Base-by-base conservation (phyloP, 352 stramenopile genomes). In the Phytophthora cactorum region DNA sequence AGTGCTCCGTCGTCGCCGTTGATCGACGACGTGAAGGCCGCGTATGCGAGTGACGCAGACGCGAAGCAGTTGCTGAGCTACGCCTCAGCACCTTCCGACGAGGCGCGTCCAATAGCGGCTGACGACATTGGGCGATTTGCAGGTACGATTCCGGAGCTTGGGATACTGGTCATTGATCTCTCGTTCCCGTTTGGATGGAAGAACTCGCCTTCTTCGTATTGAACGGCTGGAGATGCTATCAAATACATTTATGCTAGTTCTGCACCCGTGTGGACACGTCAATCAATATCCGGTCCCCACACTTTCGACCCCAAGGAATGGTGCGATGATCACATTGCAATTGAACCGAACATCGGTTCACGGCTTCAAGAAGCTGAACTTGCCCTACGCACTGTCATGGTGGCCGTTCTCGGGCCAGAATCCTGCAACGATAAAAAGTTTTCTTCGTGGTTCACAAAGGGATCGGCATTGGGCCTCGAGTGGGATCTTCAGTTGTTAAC, bases 301-400 rank as follows among this genome's bases (percentile, higher is more conserved):
- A 29, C 0, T 60, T 67, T 39, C n/a, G 52, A 72, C 31, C 29
- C 31, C 1, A 67, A 57, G 39, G 27, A 53, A 3, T 72, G 65
- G 52, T 68, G 57, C 36, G 65, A 67, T n/a, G 45, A 72, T 12
- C 58, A 72, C 25, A 57, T 58, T 6, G 57, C 51, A n/a, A 57
- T 73, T 8, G 65, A 73, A 29, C 59, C 52, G 1, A 59, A 73
- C 38, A 28, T 62, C 25, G 66, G 66, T 1, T 65, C n/a, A 6
- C 6, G 43, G 4, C 11, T 27, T 4, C 1, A 5, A 11, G 43
- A 49, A 49, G 5, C 43, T 22, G 53, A 12, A 50, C 47, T 25
- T 59, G 44, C 25, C 14, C 52, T 38, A 52, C 49, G 29, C n/a
- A 32, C 5, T 34, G 47, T 59, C 0, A 73, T 65, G 53, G 8